These are phyloP conservation scores for Fusarium chuoi DNA, from an alignment of 2,329 filamentous ascomycete genomes.

Conservation along the genomic window DNA sequence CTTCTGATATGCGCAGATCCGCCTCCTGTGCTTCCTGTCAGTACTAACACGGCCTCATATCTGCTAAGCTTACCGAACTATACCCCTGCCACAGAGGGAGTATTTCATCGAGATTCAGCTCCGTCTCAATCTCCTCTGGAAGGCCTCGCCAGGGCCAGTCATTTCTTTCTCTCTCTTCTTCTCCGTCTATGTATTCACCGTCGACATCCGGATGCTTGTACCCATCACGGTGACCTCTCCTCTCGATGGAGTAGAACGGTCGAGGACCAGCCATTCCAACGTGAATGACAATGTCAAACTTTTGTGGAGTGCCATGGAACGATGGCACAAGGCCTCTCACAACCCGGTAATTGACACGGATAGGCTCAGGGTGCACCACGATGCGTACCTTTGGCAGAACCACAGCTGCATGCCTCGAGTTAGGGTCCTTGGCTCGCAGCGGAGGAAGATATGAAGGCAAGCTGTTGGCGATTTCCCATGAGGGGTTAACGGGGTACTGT, in stretches of 20 bases:
- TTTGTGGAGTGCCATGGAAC: slow-evolving; percentile 61
- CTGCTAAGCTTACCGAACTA: slow-evolving; percentile 55
- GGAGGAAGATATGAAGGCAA: slow-evolving; percentile 74
- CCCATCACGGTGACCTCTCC: slow-evolving; percentile 74
- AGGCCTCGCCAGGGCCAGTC: slow-evolving; percentile 65
- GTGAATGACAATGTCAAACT: slow-evolving; percentile 76
- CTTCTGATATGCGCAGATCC: slow-evolving; percentile 70
- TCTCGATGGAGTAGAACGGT: slow-evolving; percentile 76
- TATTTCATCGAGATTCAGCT: slow-evolving; percentile 67
- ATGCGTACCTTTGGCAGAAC: slow-evolving; percentile 65
- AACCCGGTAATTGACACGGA: slow-evolving; percentile 76
- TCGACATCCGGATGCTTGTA: slow-evolving; percentile 80
- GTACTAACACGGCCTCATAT: not conserved
- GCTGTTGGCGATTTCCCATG: slow-evolving; percentile 77
- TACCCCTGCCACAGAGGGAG: slow-evolving; percentile 64
- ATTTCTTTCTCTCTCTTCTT: slow-evolving; percentile 59
- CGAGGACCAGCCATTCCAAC: slow-evolving; percentile 80
- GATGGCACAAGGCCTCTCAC: slow-evolving; percentile 72
- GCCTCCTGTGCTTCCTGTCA: slow-evolving; percentile 47
- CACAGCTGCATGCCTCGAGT: slow-evolving; percentile 41
- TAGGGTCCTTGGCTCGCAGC: slow-evolving; percentile 55
- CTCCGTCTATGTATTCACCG: slow-evolving; percentile 65
- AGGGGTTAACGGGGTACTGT: slow-evolving; percentile 79
- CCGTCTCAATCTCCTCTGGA: slow-evolving; percentile 66
- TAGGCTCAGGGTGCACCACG: slow-evolving; percentile 70